Percentiles rank a stretch among this genome's conserved stretches.
Conservation (phyloP, 805 yeast genomes). For the Candida lessepsii region DNA sequence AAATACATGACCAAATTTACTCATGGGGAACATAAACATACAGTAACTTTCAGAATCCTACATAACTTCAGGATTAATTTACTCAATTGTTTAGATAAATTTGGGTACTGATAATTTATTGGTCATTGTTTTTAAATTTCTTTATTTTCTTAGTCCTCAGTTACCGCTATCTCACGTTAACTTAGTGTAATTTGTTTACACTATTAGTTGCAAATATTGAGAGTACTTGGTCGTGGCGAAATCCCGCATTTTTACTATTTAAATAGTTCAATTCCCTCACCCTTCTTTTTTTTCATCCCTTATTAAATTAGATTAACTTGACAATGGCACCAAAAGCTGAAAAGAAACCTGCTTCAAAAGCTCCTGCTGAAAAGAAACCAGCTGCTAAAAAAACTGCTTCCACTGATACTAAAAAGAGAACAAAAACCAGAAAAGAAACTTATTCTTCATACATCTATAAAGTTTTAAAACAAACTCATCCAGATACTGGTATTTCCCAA, state of each 20-base stretch:
- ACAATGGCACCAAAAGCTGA: constrained; percentile 68
- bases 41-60: neutral
- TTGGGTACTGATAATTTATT: neutral
- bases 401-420: constrained; percentile 83
- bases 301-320: constrained; percentile 6
- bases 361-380: constrained; percentile 95
- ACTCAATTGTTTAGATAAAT: constrained; percentile 3
- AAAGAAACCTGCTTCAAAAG: constrained; percentile 89
- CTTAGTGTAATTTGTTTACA: constrained; percentile 5
- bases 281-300: constrained; percentile 6
- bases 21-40: neutral
- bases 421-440: constrained; percentile 96
- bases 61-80: neutral
- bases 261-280: constrained; percentile 7
- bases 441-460: constrained; percentile 98
- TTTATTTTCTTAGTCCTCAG: neutral
- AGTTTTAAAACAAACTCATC: constrained; percentile 98
- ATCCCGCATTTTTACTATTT: constrained; percentile 8
- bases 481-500: constrained; percentile 99
- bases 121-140: constrained; percentile 2
- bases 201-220: constrained; percentile 3
- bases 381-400: constrained; percentile 84
- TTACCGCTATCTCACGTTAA: neutral
- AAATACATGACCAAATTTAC: constrained; percentile 5
- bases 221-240: constrained; percentile 3